phyloP scores from a whole-genome alignment of 1,284 basidiomycete species.

The Gomphus bonarii region DNA sequence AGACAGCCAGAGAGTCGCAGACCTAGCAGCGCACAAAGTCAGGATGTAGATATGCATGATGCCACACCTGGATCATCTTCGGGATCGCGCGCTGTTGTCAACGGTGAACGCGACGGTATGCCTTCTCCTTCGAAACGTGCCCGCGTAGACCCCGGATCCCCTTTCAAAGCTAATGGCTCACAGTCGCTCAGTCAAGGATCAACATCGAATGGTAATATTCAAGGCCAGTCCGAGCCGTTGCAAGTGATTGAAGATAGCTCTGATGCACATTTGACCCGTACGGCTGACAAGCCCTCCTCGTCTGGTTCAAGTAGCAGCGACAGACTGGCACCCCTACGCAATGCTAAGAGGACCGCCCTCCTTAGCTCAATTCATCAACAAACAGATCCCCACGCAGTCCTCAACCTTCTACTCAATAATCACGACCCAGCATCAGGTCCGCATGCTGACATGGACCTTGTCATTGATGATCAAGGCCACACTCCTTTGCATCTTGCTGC shows the following conservation, averaged over 20 bases:
- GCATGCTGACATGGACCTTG: conserved; percentile 59
- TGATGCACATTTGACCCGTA: conserved; percentile 39
- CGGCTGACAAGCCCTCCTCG: conserved; percentile 57
- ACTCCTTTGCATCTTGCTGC: conserved; percentile 92
- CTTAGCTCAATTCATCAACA: conserved; percentile 54
- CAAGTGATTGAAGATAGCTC: not conserved
- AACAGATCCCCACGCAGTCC: conserved; percentile 51
- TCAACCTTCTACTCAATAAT: conserved; percentile 52
- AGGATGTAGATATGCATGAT: not conserved
- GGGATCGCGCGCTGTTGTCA: conserved; percentile 1
- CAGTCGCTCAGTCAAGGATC: conserved; percentile 13
- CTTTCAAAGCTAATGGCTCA: conserved; percentile 17
- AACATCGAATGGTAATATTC: conserved; percentile 14
- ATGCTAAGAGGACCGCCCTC: conserved; percentile 48
- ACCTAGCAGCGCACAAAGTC: conserved; percentile 9
- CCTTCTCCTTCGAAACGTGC: conserved; percentile 12
- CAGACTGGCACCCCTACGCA: conserved; percentile 46
- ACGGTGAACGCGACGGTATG: conserved; percentile 6
- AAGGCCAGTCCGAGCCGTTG: conserved; percentile 1
- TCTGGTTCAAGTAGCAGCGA: conserved; percentile 41
- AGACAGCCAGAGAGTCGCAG: conserved; percentile 12
- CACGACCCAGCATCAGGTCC: conserved; percentile 20
- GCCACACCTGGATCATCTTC: not conserved
- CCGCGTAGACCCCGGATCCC: conserved; percentile 13
- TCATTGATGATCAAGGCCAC: conserved; percentile 92